phyloP scores from a whole-genome alignment of 1,139 yeast genomes.

The Suhomyces atakaporum region DNA sequence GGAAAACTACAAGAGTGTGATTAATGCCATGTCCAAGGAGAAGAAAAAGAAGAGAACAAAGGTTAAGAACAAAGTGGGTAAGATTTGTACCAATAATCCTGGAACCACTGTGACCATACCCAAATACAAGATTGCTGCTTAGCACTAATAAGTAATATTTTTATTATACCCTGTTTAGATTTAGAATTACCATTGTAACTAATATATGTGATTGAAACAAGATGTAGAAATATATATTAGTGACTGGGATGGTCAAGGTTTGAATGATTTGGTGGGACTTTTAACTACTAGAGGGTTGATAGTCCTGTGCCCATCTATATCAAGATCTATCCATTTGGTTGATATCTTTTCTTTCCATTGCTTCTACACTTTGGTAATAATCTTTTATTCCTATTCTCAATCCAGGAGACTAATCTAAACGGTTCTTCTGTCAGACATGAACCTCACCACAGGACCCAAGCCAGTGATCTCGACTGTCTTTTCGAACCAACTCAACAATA shows the following conservation, averaged over 20 bases:
- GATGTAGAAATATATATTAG: too few relatives aligned
- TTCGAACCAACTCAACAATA: conserved; percentile 88
- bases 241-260: too few relatives aligned
- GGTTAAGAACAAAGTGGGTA: conserved; percentile 4
- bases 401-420: conserved; percentile 49
- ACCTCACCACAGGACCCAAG: conserved; percentile 85
- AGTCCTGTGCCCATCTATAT: too few relatives aligned
- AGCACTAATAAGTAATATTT: conserved; percentile 1
- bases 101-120: conserved; percentile 3
- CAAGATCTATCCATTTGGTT: too few relatives aligned
- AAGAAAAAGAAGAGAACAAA: conserved; percentile 17
- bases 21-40: conserved; percentile 19
- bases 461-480: conserved; percentile 84
- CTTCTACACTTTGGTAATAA: background rate
- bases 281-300: too few relatives aligned
- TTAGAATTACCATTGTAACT: conserved; percentile 6
- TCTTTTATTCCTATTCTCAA: conserved; percentile 1
- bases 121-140: conserved; percentile 3
- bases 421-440: conserved; percentile 80
- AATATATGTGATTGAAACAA: conserved; percentile 8
- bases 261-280: too few relatives aligned
- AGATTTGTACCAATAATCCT: conserved; percentile 4
- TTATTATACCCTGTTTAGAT: conserved; percentile 1
- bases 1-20: conserved; percentile 18
- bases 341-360: background rate